Conservation (phyloP, 2,329 filamentous ascomycete species). For the Rutstroemia sp. region DNA sequence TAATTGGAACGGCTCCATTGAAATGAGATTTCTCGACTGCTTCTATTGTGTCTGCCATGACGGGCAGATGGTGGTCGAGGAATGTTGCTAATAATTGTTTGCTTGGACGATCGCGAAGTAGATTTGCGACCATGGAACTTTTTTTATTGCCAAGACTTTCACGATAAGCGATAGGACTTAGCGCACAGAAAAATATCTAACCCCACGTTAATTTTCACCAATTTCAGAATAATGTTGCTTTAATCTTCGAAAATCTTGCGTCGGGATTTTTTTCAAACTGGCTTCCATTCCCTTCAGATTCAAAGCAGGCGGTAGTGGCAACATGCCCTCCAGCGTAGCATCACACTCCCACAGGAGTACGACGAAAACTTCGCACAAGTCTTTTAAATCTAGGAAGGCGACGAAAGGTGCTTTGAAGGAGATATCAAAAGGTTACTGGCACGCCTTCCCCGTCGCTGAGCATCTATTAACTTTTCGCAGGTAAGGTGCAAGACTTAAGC, state of each 20-base stretch:
- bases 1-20: constrained; percentile 47
- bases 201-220: background rate
- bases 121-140: constrained; percentile 2
- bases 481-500: constrained; percentile 69
- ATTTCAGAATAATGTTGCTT: background rate
- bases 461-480: constrained; percentile 36
- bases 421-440: constrained; percentile 62
- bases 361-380: constrained; percentile 81
- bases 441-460: constrained; percentile 1
- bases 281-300: constrained; percentile 77
- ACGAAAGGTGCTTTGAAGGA: constrained; percentile 85
- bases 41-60: constrained; percentile 16
- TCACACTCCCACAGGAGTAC: constrained; percentile 86
- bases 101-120: background rate
- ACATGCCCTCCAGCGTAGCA: constrained; percentile 64
- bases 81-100: background rate
- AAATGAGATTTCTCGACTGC: constrained; percentile 24
- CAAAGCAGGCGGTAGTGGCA: constrained; percentile 62
- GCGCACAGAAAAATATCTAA: constrained; percentile 12
- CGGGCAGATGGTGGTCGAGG: background rate
- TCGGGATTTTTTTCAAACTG: constrained; percentile 38
- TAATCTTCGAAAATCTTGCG: background rate
- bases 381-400: constrained; percentile 87
- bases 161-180: constrained; percentile 12
- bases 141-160: constrained; percentile 3